Conservation (phyloP, 495 filamentous ascomycete genomes). For the Penicillium dipodomyicola region DNA sequence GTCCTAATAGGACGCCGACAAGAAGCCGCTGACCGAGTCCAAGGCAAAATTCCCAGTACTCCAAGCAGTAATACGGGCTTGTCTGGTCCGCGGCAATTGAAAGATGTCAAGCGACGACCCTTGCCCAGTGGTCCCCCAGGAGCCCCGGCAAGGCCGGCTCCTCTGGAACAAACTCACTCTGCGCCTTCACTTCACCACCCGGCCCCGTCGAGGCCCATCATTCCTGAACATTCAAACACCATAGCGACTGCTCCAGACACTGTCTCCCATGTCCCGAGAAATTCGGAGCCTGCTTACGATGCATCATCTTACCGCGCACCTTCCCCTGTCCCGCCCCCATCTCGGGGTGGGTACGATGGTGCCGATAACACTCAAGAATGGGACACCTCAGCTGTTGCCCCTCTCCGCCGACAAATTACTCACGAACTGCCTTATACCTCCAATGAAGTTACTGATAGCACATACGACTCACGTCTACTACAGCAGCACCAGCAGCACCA, state of each 20-base stretch:
- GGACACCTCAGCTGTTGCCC: conserved; percentile 20
- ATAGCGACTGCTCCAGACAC: conserved; percentile 23
- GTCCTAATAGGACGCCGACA: conserved; percentile 55
- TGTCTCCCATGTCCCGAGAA: conserved; percentile 21
- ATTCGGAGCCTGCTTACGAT: conserved; percentile 30
- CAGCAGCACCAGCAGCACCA: conserved; percentile 8
- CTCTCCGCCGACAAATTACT: conserved; percentile 21
- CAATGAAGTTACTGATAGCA: conserved; percentile 18
- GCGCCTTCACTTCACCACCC: conserved; percentile 29
- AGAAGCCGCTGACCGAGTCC: conserved; percentile 39
- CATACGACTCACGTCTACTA: conserved; percentile 26
- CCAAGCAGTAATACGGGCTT: conserved; percentile 30
- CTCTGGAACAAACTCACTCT: conserved; percentile 28
- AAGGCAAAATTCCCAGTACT: conserved; percentile 24
- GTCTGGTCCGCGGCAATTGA: conserved; percentile 59
- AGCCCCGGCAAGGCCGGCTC: conserved; percentile 24
- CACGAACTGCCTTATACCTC: conserved; percentile 27
- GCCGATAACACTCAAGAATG: conserved; percentile 34
- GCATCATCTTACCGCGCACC: conserved; percentile 19
- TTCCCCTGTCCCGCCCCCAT: conserved; percentile 19
- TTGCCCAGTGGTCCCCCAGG: conserved; percentile 70
- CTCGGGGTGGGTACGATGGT: conserved; percentile 29
- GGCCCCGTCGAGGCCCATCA: conserved; percentile 23
- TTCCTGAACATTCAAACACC: conserved; percentile 26
- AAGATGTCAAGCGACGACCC: conserved; percentile 72